A percentile compares a stretch with the other conserved stretches of the same genome.
These are phyloP conservation scores for Spathaspora passalidarum DNA, from an alignment of 805 yeast genomes.

Conservation along the genomic window DNA sequence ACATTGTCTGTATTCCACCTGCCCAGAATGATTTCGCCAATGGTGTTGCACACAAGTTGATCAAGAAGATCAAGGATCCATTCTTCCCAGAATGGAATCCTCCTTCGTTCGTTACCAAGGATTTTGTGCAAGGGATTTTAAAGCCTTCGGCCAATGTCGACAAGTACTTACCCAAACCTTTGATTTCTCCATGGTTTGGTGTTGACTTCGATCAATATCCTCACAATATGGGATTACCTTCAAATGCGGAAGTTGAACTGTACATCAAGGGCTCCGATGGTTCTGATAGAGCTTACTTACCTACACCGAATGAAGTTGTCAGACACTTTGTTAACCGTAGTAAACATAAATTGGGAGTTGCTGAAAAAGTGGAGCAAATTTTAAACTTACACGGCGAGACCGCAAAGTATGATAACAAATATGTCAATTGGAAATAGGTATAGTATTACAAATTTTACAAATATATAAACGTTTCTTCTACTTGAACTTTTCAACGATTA, in stretches of 20 bases:
- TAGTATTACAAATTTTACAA: background rate
- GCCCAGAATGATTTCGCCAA: conserved; percentile 58
- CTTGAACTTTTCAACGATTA: conserved; percentile 34
- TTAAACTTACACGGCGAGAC: conserved; percentile 55
- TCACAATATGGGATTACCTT: conserved; percentile 76
- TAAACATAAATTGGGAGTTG: conserved; percentile 57
- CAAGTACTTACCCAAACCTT: conserved; percentile 28
- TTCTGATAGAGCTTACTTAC: conserved; percentile 61
- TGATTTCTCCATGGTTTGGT: conserved; percentile 37
- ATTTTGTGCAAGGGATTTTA: conserved; percentile 18
- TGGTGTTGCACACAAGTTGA: conserved; percentile 61
- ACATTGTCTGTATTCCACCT: conserved; percentile 57
- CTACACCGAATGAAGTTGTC: conserved; percentile 64
- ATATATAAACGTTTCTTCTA: conserved; percentile 8
- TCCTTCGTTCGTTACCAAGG: conserved; percentile 11
- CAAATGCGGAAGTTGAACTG: conserved; percentile 58
- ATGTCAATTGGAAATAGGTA: conserved; percentile 40
- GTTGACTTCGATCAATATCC: conserved; percentile 49
- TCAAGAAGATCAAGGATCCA: conserved; percentile 59
- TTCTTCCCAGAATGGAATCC: conserved; percentile 25
- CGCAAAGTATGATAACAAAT: conserved; percentile 38
- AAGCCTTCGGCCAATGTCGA: conserved; percentile 19
- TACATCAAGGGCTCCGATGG: conserved; percentile 72
- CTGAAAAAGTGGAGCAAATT: conserved; percentile 54
- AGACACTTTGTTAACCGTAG: conserved; percentile 55